Evolutionary conservation across 106 monocot species (phyloP), one percentile per base, ranked within the genome.

Genomic region (Dendrobium catenatum): DNA sequence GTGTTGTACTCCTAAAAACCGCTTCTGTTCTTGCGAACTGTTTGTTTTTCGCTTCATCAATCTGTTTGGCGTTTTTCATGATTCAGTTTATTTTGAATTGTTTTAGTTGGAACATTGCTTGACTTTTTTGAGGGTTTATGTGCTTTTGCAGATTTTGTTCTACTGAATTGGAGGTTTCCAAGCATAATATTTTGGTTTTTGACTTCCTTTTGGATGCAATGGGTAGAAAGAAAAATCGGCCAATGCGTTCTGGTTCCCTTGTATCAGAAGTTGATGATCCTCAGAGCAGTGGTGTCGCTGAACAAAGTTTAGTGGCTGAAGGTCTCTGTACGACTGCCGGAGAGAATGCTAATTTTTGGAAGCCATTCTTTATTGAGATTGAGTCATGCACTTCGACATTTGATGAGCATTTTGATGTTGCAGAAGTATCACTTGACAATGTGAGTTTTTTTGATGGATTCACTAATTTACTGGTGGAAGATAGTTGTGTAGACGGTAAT

Each of bases 211-310:
- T 74, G 0, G 46, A 42, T 74, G 80, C 66, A 72, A 94, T 96
- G 94, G 90, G 89, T 75, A 85, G 96, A 73, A 94, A 86, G 80
- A 94, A 96, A 80, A 85, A 92, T 5, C 87, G 89, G 31, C 96
- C 96, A 19, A 67, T 90, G 73, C 79, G 92, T 56, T 92, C 96
- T 17, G 79, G 85, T 73, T 85, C 81, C 26, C 18, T 79, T 68
- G 72, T 86, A 11, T 42, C 83, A 79, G 54, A 68, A 66, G 24
- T 75, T 42, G 51, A 68, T 31, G 47, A 42, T n/a, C 40, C 67
- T 1, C 75, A 66, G 42, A 59, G 75, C 20, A 59, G 42, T 70
- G 67, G 79, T 20, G 4, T 19, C 1, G 17, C 79, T 81, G 42
- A 66, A 4, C 67, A 77, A 33, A 81, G 81, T 79, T 73, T 42